Evolutionary conservation across 345 rosid species (phyloP).

Genomic region (Raphanus raphanistrum): DNA sequence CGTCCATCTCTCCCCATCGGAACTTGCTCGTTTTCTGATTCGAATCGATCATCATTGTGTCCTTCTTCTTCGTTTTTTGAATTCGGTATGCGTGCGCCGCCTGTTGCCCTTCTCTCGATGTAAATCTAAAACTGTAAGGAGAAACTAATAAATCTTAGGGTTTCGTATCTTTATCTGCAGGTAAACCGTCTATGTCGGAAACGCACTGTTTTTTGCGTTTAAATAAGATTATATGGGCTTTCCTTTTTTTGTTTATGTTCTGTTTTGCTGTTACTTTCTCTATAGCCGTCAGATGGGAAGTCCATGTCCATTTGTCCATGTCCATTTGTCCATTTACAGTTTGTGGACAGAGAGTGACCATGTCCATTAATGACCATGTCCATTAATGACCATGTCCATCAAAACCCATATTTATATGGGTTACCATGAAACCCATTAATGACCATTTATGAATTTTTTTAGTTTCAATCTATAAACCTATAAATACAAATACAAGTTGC

Average conservation of each 20-base stretch:
- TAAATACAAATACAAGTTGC: too few relatives aligned
- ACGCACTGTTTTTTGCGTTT: neutral
- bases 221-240: neutral
- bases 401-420: too few relatives aligned
- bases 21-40: constrained; percentile 44
- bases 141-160: neutral
- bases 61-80: neutral
- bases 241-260: neutral
- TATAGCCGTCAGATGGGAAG: too few relatives aligned
- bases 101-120: neutral
- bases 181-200: neutral
- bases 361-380: too few relatives aligned
- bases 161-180: neutral
- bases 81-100: constrained; percentile 29
- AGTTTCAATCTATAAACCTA: too few relatives aligned
- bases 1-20: constrained; percentile 81
- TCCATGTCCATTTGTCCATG: too few relatives aligned
- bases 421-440: too few relatives aligned
- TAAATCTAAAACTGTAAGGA: neutral
- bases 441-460: too few relatives aligned
- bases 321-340: too few relatives aligned
- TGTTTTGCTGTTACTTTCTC: neutral
- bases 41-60: constrained; percentile 30
- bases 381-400: too few relatives aligned
- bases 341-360: too few relatives aligned